These are phyloP conservation scores for Candida sp. DNA, from an alignment of 1,139 yeast genomes.

Conservation along the genomic window DNA sequence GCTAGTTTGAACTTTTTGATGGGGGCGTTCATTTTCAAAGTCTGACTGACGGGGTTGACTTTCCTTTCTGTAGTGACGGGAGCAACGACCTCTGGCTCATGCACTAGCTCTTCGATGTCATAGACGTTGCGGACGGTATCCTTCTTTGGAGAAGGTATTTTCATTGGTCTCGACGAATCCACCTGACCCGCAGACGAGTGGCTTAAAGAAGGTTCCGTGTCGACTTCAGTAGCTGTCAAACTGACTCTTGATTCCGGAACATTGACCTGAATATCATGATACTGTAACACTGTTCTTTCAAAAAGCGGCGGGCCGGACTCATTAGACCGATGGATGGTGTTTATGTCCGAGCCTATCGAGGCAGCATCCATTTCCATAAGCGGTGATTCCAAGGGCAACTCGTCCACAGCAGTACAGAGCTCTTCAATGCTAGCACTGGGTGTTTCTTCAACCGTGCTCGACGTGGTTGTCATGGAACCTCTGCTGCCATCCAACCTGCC, in stretches of 20 bases:
- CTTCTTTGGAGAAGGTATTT: not conserved
- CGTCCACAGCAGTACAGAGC: constrained; percentile 2
- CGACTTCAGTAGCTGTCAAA: constrained; percentile 8
- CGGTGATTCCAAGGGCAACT: not conserved
- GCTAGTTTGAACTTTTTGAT: constrained; percentile 12
- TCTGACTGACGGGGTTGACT: constrained; percentile 13
- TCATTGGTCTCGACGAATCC: not conserved
- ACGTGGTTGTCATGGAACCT: not conserved
- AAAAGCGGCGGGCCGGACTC: constrained; percentile 5
- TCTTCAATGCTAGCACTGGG: constrained; percentile 3
- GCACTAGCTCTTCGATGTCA: not conserved
- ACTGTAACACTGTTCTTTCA: constrained; percentile 13
- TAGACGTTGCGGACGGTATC: not conserved
- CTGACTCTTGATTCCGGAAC: constrained; percentile 12
- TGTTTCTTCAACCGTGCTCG: not conserved
- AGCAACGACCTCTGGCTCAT: not conserved
- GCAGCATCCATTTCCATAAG: not conserved
- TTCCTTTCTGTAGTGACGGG: constrained; percentile 1
- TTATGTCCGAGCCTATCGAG: not conserved
- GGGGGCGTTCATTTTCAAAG: constrained; percentile 11
- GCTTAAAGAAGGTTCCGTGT: constrained; percentile 1
- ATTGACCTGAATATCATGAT: constrained; percentile 10
- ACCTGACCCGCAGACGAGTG: not conserved
- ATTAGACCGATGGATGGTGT: not conserved
- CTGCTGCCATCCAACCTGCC: not conserved